Evolutionary conservation across 495 filamentous ascomycete species (phyloP).

Genomic region (Aspergillus conjunctus): DNA sequence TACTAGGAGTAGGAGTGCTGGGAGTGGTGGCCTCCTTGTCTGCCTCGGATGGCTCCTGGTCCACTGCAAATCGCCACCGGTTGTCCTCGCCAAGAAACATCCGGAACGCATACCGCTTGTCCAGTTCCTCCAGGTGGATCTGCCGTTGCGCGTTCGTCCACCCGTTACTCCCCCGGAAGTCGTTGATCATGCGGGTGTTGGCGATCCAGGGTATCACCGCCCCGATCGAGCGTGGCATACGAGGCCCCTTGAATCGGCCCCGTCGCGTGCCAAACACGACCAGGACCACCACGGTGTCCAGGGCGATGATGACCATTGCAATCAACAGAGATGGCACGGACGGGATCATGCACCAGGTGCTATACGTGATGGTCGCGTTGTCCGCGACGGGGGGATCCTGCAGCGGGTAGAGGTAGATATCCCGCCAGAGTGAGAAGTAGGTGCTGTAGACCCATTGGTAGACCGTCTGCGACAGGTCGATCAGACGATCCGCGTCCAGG

Average conservation of each 20-base stretch:
- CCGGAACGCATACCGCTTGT: conserved; percentile 43
- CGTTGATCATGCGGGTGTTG: conserved; percentile 42
- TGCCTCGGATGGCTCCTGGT: conserved; percentile 32
- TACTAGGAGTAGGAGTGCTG: background rate
- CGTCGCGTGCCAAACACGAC: conserved; percentile 44
- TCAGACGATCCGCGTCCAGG: conserved; percentile 30
- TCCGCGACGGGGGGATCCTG: conserved; percentile 22
- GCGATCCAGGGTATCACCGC: conserved; percentile 45
- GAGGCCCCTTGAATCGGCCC: conserved; percentile 41
- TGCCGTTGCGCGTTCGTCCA: conserved; percentile 39
- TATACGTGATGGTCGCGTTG: conserved; percentile 37
- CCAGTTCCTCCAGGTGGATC: conserved; percentile 30
- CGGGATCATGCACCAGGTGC: conserved; percentile 40
- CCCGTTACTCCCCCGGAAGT: conserved; percentile 37
- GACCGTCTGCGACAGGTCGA: conserved; percentile 34
- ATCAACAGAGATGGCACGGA: conserved; percentile 38
- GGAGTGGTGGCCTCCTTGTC: background rate
- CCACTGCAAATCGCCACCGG: conserved; percentile 42
- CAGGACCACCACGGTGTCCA: conserved; percentile 43
- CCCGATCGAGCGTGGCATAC: conserved; percentile 45
- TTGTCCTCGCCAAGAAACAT: conserved; percentile 38
- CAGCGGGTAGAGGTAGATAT: conserved; percentile 40
- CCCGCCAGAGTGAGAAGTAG: conserved; percentile 44
- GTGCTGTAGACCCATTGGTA: conserved; percentile 49
- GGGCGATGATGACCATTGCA: conserved; percentile 37